Evolutionary conservation across 148 eudicot species (phyloP).

Genomic region (Heliamphora exappendiculata): DNA sequence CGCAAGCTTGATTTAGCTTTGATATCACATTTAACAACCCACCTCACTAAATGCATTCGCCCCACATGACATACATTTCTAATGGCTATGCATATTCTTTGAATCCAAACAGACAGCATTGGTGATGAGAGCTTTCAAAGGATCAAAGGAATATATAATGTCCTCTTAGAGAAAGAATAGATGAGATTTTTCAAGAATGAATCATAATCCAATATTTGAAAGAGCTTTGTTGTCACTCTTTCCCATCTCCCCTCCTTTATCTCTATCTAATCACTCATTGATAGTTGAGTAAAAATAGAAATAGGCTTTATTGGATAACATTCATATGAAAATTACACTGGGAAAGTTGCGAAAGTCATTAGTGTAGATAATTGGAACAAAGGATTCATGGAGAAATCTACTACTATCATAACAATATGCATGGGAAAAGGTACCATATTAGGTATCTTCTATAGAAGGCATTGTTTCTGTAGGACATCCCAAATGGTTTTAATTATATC

Average conservation of each 20-base stretch:
- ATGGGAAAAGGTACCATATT: background rate
- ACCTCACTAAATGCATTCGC: too few relatives aligned
- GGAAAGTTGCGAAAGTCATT: background rate
- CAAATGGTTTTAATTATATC: too few relatives aligned
- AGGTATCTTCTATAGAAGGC: background rate
- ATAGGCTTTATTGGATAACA: background rate
- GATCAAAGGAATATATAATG: background rate
- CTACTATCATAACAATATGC: background rate
- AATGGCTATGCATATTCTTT: too few relatives aligned
- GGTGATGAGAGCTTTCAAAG: background rate
- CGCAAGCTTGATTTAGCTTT: too few relatives aligned
- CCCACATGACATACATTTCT: too few relatives aligned
- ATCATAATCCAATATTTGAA: background rate
- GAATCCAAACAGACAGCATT: too few relatives aligned
- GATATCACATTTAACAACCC: too few relatives aligned
- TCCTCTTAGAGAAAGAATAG: background rate
- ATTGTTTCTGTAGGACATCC: too few relatives aligned
- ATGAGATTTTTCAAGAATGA: background rate
- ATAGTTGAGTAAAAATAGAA: background rate
- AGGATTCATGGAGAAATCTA: background rate
- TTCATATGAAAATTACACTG: background rate
- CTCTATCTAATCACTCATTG: too few relatives aligned
- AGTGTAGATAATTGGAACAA: background rate
- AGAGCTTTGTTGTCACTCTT: too few relatives aligned
- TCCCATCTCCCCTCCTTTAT: too few relatives aligned